phyloP scores from a whole-genome alignment of 257 asterid species.

The Solanum microdontum region DNA sequence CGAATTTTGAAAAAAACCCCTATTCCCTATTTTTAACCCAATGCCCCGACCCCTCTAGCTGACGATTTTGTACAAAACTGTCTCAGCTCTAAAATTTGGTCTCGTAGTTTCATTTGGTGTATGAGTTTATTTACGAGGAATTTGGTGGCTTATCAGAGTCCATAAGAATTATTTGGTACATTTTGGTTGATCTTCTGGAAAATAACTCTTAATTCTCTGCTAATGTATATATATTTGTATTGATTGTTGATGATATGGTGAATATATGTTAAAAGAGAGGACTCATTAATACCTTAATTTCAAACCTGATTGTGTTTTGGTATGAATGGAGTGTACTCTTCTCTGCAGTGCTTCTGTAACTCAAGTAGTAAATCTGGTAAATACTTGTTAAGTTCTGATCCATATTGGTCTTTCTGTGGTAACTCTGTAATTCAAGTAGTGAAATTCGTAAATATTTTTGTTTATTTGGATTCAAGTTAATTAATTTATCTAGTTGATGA shows the following conservation, averaged over 20 bases:
- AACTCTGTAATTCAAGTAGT: background rate
- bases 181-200: too few species aligned
- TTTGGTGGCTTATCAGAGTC: too few species aligned
- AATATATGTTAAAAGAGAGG: background rate
- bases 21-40: too few species aligned
- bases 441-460: background rate
- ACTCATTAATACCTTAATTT: background rate
- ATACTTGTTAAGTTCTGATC: background rate
- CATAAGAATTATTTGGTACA: too few species aligned
- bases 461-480: background rate
- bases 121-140: too few species aligned
- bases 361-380: background rate
- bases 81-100: background rate
- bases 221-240: background rate
- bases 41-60: background rate
- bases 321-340: background rate
- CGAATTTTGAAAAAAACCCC: background rate
- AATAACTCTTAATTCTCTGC: too few species aligned
- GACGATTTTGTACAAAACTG: background rate
- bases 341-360: background rate
- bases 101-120: background rate
- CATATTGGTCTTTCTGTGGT: background rate
- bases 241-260: slow-evolving; percentile 14
- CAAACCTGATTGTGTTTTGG: background rate
- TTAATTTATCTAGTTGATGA: background rate